Conservation (phyloP, 2,329 filamentous ascomycete genomes). For the Salinomyces thailandicus region DNA sequence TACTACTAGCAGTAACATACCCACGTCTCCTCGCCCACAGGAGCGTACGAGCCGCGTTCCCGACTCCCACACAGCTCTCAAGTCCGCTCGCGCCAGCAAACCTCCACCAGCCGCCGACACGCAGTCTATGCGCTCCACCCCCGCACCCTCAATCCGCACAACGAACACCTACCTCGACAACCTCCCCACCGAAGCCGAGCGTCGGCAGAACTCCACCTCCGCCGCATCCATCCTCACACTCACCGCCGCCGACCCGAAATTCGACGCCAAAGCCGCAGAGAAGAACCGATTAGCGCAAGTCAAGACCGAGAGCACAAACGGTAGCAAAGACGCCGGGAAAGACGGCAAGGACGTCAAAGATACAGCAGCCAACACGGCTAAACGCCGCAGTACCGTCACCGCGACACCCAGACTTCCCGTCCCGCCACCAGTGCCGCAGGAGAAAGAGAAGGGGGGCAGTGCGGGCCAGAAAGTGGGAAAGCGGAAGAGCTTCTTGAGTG, state of each 20-base stretch:
- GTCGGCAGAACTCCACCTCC: not conserved
- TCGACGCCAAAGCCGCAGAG: constrained; percentile 7
- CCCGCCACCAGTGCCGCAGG: constrained; percentile 16
- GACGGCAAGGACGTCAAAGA: too few relatives aligned
- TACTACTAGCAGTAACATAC: not conserved
- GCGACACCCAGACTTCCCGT: constrained; percentile 19
- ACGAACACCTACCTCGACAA: constrained; percentile 7
- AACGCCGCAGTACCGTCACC: constrained; percentile 19
- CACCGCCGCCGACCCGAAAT: constrained; percentile 6
- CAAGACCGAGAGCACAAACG: constrained; percentile 2
- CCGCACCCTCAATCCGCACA: not conserved
- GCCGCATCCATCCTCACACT: not conserved
- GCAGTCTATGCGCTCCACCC: not conserved
- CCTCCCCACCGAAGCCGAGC: not conserved
- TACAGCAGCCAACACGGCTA: constrained; percentile 19
- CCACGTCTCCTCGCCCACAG: constrained; percentile 4
- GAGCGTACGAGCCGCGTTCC: not conserved
- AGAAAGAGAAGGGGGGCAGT: constrained; percentile 10
- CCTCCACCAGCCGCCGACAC: not conserved
- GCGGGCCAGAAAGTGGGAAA: constrained; percentile 20
- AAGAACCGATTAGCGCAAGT: not conserved
- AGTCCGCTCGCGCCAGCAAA: not conserved
- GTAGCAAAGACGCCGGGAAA: too few relatives aligned
- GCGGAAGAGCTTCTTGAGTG: constrained; percentile 37
- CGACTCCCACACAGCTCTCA: not conserved